Evolutionary conservation across 352 stramenopile species (phyloP).

Genomic region (Globisporangium apiculatum): DNA sequence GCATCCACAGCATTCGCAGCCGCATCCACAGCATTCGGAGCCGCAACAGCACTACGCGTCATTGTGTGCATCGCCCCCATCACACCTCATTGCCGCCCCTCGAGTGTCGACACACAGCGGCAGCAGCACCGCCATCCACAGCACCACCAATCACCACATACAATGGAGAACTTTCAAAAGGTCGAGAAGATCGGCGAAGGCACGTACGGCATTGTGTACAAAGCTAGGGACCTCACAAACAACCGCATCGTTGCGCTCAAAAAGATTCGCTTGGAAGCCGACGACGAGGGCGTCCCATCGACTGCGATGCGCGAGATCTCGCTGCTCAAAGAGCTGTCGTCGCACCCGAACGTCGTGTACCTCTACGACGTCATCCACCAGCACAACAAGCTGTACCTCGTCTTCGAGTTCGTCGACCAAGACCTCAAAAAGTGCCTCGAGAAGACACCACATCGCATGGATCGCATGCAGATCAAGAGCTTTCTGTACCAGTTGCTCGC

Average conservation of each 20-base stretch:
- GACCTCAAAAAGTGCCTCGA: constrained; percentile 88
- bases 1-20: not conserved
- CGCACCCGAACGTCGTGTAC: constrained; percentile 93
- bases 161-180: constrained; percentile 84
- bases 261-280: constrained; percentile 84
- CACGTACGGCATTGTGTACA: constrained; percentile 97
- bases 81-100: not conserved
- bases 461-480: constrained; percentile 77
- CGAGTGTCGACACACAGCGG: not conserved
- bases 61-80: not conserved
- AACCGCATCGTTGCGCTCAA: constrained; percentile 94
- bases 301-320: constrained; percentile 98
- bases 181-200: constrained; percentile 89
- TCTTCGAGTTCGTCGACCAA: constrained; percentile 86
- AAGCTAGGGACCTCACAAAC: constrained; percentile 87
- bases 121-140: not conserved
- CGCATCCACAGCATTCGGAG: not conserved
- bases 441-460: constrained; percentile 88
- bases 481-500: constrained; percentile 79
- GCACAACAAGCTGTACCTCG: constrained; percentile 82
- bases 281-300: constrained; percentile 97
- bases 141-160: not conserved
- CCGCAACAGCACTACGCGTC: no score
- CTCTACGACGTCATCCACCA: constrained; percentile 81
- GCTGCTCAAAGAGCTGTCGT: constrained; percentile 90